phyloP scores from a whole-genome alignment of 2,329 filamentous ascomycete species.

The Shiraia sp. region DNA sequence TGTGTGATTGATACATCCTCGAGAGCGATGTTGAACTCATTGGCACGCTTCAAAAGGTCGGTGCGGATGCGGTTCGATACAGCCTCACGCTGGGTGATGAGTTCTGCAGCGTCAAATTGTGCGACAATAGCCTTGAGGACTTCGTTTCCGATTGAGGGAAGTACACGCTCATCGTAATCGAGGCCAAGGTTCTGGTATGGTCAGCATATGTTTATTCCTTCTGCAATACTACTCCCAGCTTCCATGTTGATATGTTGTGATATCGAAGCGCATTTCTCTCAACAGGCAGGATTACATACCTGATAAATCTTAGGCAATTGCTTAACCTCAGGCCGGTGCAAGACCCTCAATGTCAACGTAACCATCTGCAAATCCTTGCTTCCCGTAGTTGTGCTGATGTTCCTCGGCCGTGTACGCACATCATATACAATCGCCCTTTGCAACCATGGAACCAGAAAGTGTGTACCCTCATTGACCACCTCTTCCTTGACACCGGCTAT shows the following conservation, averaged over 20 bases:
- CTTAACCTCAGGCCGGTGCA: constrained; percentile 93
- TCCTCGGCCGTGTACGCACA: constrained; percentile 94
- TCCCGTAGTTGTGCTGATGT: constrained; percentile 95
- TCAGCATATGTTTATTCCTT: background rate
- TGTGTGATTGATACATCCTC: constrained; percentile 99
- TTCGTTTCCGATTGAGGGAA: constrained; percentile 60
- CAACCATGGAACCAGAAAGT: constrained; percentile 94
- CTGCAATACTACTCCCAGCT: background rate
- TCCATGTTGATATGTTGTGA: background rate
- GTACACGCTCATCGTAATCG: constrained; percentile 82
- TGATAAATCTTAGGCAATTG: constrained; percentile 97
- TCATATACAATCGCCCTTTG: constrained; percentile 95
- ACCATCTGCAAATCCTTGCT: constrained; percentile 99
- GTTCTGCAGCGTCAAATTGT: constrained; percentile 58
- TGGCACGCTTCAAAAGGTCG: constrained; percentile 88
- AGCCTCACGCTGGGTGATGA: constrained; percentile 98
- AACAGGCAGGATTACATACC: constrained; percentile 57
- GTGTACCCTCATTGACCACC: constrained; percentile 93
- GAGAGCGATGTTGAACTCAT: constrained; percentile 98
- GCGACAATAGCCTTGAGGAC: constrained; percentile 59
- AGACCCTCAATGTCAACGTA: constrained; percentile 91
- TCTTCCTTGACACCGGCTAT: constrained; percentile 88
- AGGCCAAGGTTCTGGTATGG: constrained; percentile 79
- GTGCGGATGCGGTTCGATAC: constrained; percentile 92
- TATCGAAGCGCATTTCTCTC: background rate